Percentiles rank a stretch among this genome's conserved stretches.
These are phyloP conservation scores for Hyphopichia buzzinii DNA, from an alignment of 1,139 yeast species.

Conservation along the genomic window DNA sequence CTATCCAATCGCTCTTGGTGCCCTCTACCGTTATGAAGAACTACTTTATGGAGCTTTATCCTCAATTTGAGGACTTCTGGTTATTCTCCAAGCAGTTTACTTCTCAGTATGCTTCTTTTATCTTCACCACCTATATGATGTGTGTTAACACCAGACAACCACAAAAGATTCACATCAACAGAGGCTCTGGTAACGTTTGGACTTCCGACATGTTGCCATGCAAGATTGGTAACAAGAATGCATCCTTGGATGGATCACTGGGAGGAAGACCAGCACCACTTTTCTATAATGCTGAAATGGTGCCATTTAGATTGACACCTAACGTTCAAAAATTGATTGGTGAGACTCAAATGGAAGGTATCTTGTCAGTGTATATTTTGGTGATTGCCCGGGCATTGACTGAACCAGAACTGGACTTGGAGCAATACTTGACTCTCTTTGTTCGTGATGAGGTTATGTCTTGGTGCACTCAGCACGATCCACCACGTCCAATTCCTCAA, in stretches of 20 bases:
- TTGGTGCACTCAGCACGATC: conserved; percentile 88
- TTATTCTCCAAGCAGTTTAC: conserved; percentile 92
- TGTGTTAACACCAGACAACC: conserved; percentile 93
- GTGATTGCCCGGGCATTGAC: conserved; percentile 84
- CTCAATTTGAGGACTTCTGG: conserved; percentile 94
- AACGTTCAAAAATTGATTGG: conserved; percentile 93
- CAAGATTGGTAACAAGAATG: conserved; percentile 62
- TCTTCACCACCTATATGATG: conserved; percentile 92
- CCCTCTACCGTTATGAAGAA: conserved; percentile 84
- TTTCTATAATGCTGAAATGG: conserved; percentile 90
- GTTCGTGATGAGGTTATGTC: conserved; percentile 93
- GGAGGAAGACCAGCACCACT: conserved; percentile 74
- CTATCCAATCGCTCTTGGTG: conserved; percentile 82
- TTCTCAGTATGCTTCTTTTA: conserved; percentile 92
- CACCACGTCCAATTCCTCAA: conserved; percentile 58
- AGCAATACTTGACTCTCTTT: conserved; percentile 83
- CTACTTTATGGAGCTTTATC: conserved; percentile 58
- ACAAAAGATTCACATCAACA: conserved; percentile 82
- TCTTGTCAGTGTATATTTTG: conserved; percentile 81
- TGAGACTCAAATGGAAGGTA: conserved; percentile 87
- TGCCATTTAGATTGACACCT: conserved; percentile 95
- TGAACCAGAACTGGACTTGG: conserved; percentile 88
- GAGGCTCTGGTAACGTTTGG: conserved; percentile 85
- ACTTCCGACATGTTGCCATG: conserved; percentile 96
- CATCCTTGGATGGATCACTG: conserved; percentile 55